Base-by-base conservation (phyloP, 2,329 filamentous ascomycete genomes). In the Fusarium mundagurra region DNA sequence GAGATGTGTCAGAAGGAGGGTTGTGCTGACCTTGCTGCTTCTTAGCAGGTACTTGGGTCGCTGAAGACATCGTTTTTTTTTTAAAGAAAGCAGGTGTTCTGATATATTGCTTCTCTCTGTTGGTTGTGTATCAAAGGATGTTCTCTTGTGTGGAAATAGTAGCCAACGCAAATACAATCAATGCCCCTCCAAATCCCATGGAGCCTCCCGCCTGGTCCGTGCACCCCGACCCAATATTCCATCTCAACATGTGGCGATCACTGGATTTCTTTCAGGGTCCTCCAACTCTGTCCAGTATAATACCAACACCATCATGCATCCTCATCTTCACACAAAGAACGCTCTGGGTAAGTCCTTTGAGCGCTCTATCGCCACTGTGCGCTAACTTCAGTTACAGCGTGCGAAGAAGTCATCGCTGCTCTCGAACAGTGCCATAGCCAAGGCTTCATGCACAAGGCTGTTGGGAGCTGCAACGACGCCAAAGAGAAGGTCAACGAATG, bases 401-500 rank as follows among this genome's bases (percentile, higher is more conserved):
- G 96, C 89, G 94, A 96, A 83, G 95, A 97, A 77, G 91, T 99
- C 82, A 98, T 98, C 91, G 92, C 88, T 58, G 93, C 94, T 54
- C 94, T 99, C 76, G 96, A 98, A 80, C 94, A 98, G 86, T 99
- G 96, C 86, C 96, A 99, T 81, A 93, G 94, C 38, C 90, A 89
- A 68, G 96, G 96, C 62, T 99, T 99, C 85, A 85, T 99, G 66
- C 95, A 93, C 90, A 98, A 98, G 84, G 92, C 94, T 4, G 86
- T 94, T 71, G 96, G 96, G 64, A 94, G 93, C 87, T 99, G 96
- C 89, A 98, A 94, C 83, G 89, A 92, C 45, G 89, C 93, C 72
- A 99, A 99, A 84, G 88, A 90, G 47, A 87, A 94, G 66, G 93
- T 99, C 77, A 96, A 94, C 84, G 89, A 90, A 80, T 99, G 96